phyloP scores from a whole-genome alignment of 257 asterid genomes.

The Solanum verrucosum region DNA sequence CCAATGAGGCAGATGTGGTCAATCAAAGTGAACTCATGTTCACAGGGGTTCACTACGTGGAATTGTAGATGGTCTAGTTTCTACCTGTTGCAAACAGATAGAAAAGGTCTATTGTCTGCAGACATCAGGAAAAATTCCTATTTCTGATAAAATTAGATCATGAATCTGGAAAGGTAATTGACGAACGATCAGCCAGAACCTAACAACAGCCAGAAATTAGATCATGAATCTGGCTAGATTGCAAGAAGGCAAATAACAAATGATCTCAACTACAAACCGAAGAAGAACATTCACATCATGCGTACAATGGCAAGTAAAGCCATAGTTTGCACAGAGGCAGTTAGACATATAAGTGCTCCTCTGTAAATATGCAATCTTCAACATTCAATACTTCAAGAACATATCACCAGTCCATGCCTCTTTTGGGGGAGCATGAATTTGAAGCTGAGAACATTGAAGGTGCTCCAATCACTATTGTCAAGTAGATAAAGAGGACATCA shows the following conservation, averaged over 20 bases:
- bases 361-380: neutral
- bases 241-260: neutral
- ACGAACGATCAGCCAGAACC: neutral
- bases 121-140: neutral
- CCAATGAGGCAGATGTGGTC: neutral
- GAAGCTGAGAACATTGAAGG: neutral
- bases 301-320: neutral
- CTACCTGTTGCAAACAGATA: neutral
- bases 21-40: neutral
- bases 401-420: neutral
- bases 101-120: neutral
- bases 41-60: neutral
- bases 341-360: neutral
- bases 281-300: neutral
- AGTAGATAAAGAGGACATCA: neutral
- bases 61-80: neutral
- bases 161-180: neutral
- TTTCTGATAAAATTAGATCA: neutral
- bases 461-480: neutral
- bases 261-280: neutral
- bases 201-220: neutral
- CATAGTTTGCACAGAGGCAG: neutral
- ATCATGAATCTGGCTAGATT: neutral
- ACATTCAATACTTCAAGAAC: neutral
- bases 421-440: neutral